Evolutionary conservation across 2,329 filamentous ascomycete species (phyloP).

Genomic region (Penicillium italicum): DNA sequence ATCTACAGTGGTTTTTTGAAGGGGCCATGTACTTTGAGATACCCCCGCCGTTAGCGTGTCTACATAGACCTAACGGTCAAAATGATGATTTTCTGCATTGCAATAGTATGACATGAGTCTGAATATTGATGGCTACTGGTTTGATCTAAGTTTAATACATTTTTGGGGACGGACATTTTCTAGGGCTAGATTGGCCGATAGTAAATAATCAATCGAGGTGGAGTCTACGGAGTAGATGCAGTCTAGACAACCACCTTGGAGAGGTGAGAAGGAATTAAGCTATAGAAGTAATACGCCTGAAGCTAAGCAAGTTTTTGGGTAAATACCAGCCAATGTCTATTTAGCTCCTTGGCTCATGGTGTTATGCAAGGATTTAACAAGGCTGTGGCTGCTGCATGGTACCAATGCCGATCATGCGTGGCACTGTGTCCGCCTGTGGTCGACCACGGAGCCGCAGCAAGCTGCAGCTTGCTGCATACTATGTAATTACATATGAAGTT

Average conservation of each 20-base stretch:
- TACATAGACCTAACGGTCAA: slow-evolving; percentile 2
- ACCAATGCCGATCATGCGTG: neutral
- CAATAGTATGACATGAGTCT: neutral
- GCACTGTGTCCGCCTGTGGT: neutral
- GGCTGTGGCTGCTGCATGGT: neutral
- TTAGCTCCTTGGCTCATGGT: neutral
- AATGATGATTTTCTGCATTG: slow-evolving; percentile 3
- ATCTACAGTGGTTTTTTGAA: slow-evolving; percentile 6
- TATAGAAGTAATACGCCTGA: neutral
- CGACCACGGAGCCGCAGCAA: slow-evolving; percentile 1
- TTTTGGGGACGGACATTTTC: neutral
- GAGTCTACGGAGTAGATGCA: neutral
- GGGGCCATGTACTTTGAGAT: slow-evolving; percentile 15
- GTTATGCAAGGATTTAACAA: neutral
- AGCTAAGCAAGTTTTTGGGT: neutral
- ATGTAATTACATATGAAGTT: neutral
- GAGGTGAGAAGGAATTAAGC: neutral
- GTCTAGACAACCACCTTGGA: neutral
- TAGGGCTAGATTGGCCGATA: neutral
- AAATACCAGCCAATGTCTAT: neutral
- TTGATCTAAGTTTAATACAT: neutral
- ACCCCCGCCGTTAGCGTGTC: slow-evolving; percentile 10
- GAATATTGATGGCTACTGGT: neutral
- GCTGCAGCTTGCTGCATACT: neutral
- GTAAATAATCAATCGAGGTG: neutral